Evolutionary conservation across 441 rosid genomes (phyloP).

Genomic region (Breynia disticha): DNA sequence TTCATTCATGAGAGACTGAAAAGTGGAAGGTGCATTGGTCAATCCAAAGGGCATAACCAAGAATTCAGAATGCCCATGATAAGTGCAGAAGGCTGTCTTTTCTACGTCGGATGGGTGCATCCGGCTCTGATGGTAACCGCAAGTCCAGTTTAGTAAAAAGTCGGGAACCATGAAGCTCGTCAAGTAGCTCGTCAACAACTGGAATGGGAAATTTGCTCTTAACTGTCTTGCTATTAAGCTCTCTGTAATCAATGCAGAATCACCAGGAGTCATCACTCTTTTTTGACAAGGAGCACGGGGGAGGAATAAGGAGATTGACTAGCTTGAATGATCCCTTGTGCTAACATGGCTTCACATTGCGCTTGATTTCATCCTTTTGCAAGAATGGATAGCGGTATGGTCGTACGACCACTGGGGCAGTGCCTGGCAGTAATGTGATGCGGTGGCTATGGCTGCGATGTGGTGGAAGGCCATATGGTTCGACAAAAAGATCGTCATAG

Average conservation of each 20-base stretch:
- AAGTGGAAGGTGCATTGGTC: conserved; percentile 1
- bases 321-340: not conserved
- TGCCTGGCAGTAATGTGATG: too few species aligned
- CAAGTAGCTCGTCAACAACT: not conserved
- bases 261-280: not conserved
- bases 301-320: not conserved
- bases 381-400: too few species aligned
- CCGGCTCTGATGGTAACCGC: not conserved
- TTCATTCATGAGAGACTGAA: not conserved
- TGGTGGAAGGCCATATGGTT: too few species aligned
- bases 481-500: too few species aligned
- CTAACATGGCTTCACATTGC: not conserved
- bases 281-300: not conserved
- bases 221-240: not conserved
- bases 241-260: not conserved
- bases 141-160: not conserved
- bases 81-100: not conserved
- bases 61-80: not conserved
- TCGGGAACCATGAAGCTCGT: not conserved
- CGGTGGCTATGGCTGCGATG: too few species aligned
- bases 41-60: not conserved
- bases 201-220: conserved; percentile 5
- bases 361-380: too few species aligned
- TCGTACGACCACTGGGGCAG: too few species aligned
- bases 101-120: not conserved